Conservation (phyloP, 2,329 filamentous ascomycete genomes). For the Neoarthrinium moseri region DNA sequence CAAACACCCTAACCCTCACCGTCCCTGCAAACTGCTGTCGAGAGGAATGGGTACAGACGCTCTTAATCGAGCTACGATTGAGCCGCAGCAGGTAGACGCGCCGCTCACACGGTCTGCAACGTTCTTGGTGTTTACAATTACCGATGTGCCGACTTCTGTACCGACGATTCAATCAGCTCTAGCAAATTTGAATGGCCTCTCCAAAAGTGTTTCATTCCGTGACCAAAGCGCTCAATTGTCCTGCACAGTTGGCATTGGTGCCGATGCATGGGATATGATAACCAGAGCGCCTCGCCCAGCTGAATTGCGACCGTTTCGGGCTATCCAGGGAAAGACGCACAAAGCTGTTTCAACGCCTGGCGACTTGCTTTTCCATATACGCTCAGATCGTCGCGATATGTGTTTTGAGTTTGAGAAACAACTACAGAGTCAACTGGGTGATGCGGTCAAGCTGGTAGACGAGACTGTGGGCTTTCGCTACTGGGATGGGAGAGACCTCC, state of each 20-base stretch:
- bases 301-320: conserved; percentile 50
- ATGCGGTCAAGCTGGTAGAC: conserved; percentile 46
- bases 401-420: conserved; percentile 60
- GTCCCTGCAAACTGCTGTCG: no score
- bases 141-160: conserved; percentile 31
- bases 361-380: conserved; percentile 58
- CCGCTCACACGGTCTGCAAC: conserved; percentile 52
- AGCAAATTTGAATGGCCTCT: conserved; percentile 40
- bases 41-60: no score
- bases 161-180: conserved; percentile 42
- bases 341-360: conserved; percentile 55
- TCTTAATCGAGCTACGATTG: conserved; percentile 33
- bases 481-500: conserved; percentile 56
- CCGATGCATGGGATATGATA: conserved; percentile 47
- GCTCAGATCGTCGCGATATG: conserved; percentile 53
- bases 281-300: conserved; percentile 41
- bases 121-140: conserved; percentile 49
- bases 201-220: conserved; percentile 54
- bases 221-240: conserved; percentile 43
- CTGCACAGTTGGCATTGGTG: conserved; percentile 56
- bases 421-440: conserved; percentile 46
- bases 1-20: no score
- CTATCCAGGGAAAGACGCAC: conserved; percentile 45
- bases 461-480: conserved; percentile 58
- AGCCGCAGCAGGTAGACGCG: conserved; percentile 45